Base-by-base conservation (phyloP, 2,329 filamentous ascomycete genomes). In the Cladosporium phlei region DNA sequence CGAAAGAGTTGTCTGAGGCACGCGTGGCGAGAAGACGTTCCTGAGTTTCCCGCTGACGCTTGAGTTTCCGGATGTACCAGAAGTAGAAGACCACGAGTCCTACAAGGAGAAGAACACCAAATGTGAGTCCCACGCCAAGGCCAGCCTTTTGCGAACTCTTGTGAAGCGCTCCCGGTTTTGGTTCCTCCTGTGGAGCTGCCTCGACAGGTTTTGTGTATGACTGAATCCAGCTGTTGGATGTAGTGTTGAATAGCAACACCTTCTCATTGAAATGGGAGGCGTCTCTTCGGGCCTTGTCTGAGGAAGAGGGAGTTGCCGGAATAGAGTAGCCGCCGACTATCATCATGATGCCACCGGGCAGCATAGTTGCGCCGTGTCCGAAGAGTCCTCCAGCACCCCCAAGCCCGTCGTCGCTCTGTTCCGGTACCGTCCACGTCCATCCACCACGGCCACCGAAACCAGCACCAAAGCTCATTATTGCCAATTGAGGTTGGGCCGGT, bases 401-500 rank as follows among this genome's bases (percentile, higher is more conserved):
- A 17, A 74, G 62, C 2, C 70, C 73, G 32, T 58, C 55, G 7
- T 68, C 68, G n/a, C 64, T 75, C 3, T 70, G 59, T 0, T 69
- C 59, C 0, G 86, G 86, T 1, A 85, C 69, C 1, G 69, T 72
- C 86, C 87, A 93, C 52, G 73, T 67, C 87, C 87, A 91, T 24
- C 79, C 73, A 22, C 69, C 70, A 45, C 60, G 55, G 10, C 72
- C 72, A 7, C 83, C 85, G 60, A 87, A 93, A 3, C 82, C 82
- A 50, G 83, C 77, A 5, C 84, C 87, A 48, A 96, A 73, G 48
- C 87, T 73, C 3, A 97, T 70, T 3, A 96, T 68, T 0, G 80
- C 86, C 20, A 97, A 72, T 61, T 95, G 88, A 1, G 93, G 93
- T 22, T 82, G 73, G 0, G 93, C 93, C 1, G 90, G 78, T 24